phyloP scores from a whole-genome alignment of 2,329 filamentous ascomycete species.

The Colletotrichum tropicale region DNA sequence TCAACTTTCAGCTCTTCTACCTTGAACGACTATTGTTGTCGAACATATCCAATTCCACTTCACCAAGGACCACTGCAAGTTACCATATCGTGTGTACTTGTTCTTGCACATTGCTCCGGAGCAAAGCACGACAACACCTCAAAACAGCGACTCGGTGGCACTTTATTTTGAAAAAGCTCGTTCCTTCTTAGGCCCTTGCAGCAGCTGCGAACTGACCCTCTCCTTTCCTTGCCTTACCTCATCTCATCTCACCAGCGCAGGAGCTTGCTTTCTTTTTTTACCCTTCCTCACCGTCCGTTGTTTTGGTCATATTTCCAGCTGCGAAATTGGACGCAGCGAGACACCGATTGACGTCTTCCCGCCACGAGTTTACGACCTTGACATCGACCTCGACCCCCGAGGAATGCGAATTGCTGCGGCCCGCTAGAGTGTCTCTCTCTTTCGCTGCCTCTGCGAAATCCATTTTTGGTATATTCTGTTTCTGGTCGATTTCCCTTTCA shows the following conservation, averaged over 20 bases:
- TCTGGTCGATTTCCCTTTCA: neutral
- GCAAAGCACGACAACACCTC: neutral
- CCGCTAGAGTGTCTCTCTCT: slow-evolving; percentile 5
- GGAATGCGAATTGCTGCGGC: neutral
- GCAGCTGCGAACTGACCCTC: neutral
- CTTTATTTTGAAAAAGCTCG: neutral
- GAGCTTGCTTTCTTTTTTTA: neutral
- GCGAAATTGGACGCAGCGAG: neutral
- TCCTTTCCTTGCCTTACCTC: neutral
- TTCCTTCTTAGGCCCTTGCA: neutral
- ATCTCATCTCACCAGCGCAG: neutral
- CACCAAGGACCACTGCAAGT: neutral
- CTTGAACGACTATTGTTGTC: neutral
- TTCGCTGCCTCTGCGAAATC: neutral
- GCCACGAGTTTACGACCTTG: neutral
- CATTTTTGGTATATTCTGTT: neutral
- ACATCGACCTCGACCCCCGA: neutral
- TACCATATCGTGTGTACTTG: neutral
- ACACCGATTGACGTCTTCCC: neutral
- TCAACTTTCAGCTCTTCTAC: neutral
- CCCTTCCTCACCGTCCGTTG: neutral
- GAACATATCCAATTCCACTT: neutral
- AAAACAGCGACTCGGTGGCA: neutral
- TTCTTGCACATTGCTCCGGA: neutral
- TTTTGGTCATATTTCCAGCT: neutral